Conservation (phyloP, 2,329 filamentous ascomycete genomes). For the Colletotrichum sublineola region DNA sequence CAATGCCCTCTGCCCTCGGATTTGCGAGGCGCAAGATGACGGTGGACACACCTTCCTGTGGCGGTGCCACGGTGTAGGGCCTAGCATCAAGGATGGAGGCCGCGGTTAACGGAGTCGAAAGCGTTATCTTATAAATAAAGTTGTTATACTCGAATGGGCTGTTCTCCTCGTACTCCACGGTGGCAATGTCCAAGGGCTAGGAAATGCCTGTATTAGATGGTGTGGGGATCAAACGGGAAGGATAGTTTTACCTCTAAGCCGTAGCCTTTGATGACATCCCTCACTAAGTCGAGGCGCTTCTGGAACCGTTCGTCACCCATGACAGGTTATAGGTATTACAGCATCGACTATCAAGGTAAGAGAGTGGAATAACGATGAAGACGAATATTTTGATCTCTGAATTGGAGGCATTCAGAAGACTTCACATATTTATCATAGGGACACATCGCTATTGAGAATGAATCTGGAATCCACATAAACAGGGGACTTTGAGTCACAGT, state of each 20-base stretch:
- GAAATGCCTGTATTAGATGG: background rate
- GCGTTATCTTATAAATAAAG: slow-evolving; percentile 43
- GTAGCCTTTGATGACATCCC: background rate
- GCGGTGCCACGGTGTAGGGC: slow-evolving; percentile 18
- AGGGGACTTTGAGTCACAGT: background rate
- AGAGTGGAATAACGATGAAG: background rate
- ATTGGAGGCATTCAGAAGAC: background rate
- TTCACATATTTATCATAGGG: background rate
- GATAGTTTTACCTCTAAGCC: background rate
- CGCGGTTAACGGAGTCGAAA: slow-evolving; percentile 19
- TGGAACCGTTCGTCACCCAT: slow-evolving; percentile 22
- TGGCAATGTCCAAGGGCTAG: background rate
- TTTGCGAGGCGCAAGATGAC: slow-evolving; percentile 43
- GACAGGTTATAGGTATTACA: background rate
- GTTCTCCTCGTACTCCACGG: slow-evolving; percentile 24
- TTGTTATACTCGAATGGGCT: slow-evolving; percentile 39
- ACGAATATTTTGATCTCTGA: background rate
- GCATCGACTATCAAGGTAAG: background rate
- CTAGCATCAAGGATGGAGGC: slow-evolving; percentile 14
- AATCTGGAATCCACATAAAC: background rate
- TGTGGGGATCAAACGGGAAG: background rate
- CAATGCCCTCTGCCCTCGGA: slow-evolving; percentile 17
- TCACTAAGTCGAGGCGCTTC: slow-evolving; percentile 13
- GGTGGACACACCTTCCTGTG: background rate
- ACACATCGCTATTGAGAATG: background rate